Percentiles rank a stretch among this genome's conserved stretches.
Conservation (phyloP, 768 basidiomycete genomes). For the Leccinum variicolor region DNA sequence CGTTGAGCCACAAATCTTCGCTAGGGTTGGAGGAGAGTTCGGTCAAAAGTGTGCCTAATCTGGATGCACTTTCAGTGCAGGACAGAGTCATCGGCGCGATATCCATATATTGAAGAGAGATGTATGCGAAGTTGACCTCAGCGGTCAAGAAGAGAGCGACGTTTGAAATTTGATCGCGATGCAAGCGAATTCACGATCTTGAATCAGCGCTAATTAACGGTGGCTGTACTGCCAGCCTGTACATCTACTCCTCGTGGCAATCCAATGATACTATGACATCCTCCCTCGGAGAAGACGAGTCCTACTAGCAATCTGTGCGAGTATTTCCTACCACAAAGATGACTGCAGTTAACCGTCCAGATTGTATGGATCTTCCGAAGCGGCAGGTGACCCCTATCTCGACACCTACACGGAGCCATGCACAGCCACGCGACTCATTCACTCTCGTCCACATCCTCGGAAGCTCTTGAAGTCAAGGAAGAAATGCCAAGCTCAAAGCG, state of each 20-base stretch:
- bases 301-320: not conserved
- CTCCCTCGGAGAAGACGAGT: not conserved
- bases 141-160: not conserved
- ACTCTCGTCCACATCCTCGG: not conserved
- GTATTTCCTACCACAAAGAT: not conserved
- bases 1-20: slow-evolving; percentile 44
- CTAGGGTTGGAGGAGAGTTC: slow-evolving; percentile 31
- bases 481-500: slow-evolving; percentile 41
- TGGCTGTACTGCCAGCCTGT: not conserved
- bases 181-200: not conserved
- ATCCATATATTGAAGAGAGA: slow-evolving; percentile 18
- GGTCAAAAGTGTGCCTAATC: slow-evolving; percentile 32
- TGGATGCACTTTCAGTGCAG: slow-evolving; percentile 29
- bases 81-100: slow-evolving; percentile 5
- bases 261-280: not conserved
- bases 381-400: too few species aligned
- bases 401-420: not conserved
- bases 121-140: not conserved
- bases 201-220: not conserved
- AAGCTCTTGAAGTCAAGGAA: not conserved
- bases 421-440: not conserved
- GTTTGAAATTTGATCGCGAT: not conserved
- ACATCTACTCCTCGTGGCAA: not conserved
- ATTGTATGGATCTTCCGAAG: too few species aligned
- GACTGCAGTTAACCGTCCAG: too few species aligned